Conservation (phyloP, 306 rosid genomes). For the Rosa lucieae region DNA sequence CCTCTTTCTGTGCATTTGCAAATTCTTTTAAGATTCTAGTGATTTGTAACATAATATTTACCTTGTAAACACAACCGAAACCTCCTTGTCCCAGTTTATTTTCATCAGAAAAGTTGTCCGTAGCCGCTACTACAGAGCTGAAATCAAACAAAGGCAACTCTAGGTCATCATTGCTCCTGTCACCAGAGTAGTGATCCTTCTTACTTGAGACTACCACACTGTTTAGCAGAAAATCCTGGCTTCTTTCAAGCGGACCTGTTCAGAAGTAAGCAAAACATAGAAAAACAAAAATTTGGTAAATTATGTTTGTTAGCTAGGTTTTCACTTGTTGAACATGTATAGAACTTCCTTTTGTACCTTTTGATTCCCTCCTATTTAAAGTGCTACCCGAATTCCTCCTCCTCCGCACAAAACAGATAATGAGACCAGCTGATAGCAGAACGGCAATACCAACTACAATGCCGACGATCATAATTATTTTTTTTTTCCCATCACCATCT, state of each 20-base stretch:
- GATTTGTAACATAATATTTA: conserved; percentile 5
- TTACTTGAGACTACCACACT: conserved; percentile 42
- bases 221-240: conserved; percentile 43
- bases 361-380: conserved; percentile 16
- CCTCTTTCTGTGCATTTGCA: not conserved
- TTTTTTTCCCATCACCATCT: conserved; percentile 34
- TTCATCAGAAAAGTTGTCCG: conserved; percentile 65
- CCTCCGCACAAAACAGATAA: conserved; percentile 35
- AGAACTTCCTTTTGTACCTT: conserved; percentile 38
- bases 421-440: conserved; percentile 37
- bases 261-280: conserved; percentile 16
- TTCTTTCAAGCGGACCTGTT: conserved; percentile 57
- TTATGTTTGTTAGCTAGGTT: not conserved
- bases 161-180: conserved; percentile 52
- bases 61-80: conserved; percentile 84
- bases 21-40: not conserved
- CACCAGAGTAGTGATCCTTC: conserved; percentile 42
- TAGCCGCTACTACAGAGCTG: conserved; percentile 47
- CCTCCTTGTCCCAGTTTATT: conserved; percentile 88
- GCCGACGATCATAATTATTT: conserved; percentile 27
- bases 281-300: not conserved
- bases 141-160: conserved; percentile 67
- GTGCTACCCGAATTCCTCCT: conserved; percentile 30
- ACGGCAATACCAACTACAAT: conserved; percentile 37
- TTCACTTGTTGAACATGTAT: conserved; percentile 4